phyloP scores from a whole-genome alignment of 768 basidiomycete species.

The Podaxis pistillaris region DNA sequence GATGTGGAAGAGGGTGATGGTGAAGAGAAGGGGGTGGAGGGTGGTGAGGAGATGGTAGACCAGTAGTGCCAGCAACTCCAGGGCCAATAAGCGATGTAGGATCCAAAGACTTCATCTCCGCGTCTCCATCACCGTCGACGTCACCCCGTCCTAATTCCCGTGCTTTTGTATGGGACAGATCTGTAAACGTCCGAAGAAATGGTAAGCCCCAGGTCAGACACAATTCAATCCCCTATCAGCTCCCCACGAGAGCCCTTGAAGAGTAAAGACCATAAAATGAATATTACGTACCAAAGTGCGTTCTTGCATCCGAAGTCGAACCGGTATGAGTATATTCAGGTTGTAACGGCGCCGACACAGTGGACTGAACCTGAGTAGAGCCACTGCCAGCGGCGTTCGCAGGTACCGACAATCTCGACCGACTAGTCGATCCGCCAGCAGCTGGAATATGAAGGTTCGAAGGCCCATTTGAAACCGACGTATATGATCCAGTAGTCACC shows the following conservation, averaged over 20 bases:
- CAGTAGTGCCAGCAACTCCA: conserved; percentile 6
- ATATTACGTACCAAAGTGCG: conserved; percentile 3
- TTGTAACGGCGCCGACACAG: neutral
- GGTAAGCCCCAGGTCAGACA: neutral
- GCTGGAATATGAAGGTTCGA: neutral
- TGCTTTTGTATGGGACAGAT: neutral
- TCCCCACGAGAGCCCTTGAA: neutral
- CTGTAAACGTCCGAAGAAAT: neutral
- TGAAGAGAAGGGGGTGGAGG: neutral
- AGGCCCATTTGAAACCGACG: neutral
- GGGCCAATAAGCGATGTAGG: conserved; percentile 8
- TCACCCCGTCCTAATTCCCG: neutral
- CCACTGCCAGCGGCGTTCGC: neutral
- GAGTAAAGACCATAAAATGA: neutral
- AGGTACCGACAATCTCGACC: neutral
- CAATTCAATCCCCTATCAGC: neutral
- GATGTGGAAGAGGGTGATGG: neutral
- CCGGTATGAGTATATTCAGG: neutral
- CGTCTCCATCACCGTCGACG: conserved; percentile 4
- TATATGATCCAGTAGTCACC: neutral
- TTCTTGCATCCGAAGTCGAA: neutral
- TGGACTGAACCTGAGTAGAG: neutral
- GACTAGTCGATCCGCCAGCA: neutral
- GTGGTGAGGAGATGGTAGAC: neutral
- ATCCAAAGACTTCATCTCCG: neutral